Percentiles rank a stretch among this genome's conserved stretches.
These are phyloP conservation scores for Russula ochroleuca DNA, from an alignment of 768 basidiomycete species.

Conservation along the genomic window DNA sequence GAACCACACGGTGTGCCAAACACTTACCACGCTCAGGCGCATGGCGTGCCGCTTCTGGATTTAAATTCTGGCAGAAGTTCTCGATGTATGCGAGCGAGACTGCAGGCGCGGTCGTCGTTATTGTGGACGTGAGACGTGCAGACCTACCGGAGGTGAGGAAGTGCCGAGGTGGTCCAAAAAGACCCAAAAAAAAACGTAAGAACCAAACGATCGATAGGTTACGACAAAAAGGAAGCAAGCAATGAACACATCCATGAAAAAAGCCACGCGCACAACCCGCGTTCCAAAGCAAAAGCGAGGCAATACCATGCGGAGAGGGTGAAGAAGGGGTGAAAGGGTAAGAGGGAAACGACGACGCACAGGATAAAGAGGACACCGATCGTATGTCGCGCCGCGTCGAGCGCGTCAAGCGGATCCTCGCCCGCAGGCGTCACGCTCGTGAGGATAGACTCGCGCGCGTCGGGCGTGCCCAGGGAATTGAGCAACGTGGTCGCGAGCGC, in stretches of 20 bases:
- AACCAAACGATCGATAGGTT: background rate
- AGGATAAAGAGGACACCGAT: constrained; percentile 19
- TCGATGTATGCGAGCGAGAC: constrained; percentile 33
- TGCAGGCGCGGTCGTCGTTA: background rate
- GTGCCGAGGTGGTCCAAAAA: background rate
- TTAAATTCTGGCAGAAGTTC: constrained; percentile 60
- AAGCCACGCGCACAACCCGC: background rate
- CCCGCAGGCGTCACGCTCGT: constrained; percentile 5
- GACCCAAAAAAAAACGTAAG: background rate
- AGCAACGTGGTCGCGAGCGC: constrained; percentile 13
- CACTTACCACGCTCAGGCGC: constrained; percentile 65
- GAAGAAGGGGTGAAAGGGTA: background rate
- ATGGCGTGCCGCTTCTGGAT: constrained; percentile 56
- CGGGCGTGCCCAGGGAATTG: background rate
- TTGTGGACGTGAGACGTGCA: constrained; percentile 15
- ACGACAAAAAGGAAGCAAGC: background rate
- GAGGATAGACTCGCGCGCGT: constrained; percentile 16
- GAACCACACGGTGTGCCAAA: constrained; percentile 14
- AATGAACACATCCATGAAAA: background rate
- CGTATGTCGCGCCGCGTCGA: constrained; percentile 16
- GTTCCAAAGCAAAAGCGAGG: background rate
- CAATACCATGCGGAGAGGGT: background rate
- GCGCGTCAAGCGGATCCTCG: constrained; percentile 22
- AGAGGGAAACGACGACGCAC: constrained; percentile 4
- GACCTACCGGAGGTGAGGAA: background rate